Percentiles rank a stretch among this genome's conserved stretches.
These are phyloP conservation scores for Ganoderma sinense DNA, from an alignment of 1,284 basidiomycete species.

Conservation along the genomic window DNA sequence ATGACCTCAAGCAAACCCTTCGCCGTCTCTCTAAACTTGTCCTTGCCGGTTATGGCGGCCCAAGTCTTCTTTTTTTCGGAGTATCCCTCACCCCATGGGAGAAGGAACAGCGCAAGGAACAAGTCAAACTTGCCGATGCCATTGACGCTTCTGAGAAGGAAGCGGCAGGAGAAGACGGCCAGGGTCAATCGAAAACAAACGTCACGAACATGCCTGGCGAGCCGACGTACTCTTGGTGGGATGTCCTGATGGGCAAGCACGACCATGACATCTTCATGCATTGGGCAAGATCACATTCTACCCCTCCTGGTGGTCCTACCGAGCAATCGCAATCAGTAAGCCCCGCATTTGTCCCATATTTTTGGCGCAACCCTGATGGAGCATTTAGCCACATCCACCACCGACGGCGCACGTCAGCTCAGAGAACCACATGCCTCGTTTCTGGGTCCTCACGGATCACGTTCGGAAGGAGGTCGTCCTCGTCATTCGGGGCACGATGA, in stretches of 20 bases:
- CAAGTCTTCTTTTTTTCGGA: constrained; percentile 81
- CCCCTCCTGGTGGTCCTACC: constrained; percentile 9
- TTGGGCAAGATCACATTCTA: constrained; percentile 47
- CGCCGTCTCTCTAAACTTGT: constrained; percentile 82
- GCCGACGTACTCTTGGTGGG: constrained; percentile 77
- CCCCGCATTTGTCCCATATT: not conserved
- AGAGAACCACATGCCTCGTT: constrained; percentile 77
- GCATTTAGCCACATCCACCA: constrained; percentile 23
- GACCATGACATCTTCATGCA: constrained; percentile 81
- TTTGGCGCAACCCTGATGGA: not conserved
- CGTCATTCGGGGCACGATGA: constrained; percentile 84
- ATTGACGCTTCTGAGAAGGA: constrained; percentile 76
- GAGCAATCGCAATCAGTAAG: constrained; percentile 14
- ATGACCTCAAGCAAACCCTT: constrained; percentile 70
- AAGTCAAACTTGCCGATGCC: constrained; percentile 66
- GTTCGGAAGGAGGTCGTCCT: constrained; percentile 74
- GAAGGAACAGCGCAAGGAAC: constrained; percentile 48
- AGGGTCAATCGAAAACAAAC: constrained; percentile 9
- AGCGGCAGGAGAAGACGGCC: constrained; percentile 36
- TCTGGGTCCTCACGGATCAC: constrained; percentile 84
- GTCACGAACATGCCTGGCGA: constrained; percentile 24
- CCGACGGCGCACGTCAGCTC: constrained; percentile 61
- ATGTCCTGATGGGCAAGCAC: constrained; percentile 76
- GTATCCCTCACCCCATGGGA: constrained; percentile 52
- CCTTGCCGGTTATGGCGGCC: constrained; percentile 81